Percentiles rank a stretch among this genome's conserved stretches.
Conservation (phyloP, 306 rosid genomes). For the Aeschynomene evenia region DNA sequence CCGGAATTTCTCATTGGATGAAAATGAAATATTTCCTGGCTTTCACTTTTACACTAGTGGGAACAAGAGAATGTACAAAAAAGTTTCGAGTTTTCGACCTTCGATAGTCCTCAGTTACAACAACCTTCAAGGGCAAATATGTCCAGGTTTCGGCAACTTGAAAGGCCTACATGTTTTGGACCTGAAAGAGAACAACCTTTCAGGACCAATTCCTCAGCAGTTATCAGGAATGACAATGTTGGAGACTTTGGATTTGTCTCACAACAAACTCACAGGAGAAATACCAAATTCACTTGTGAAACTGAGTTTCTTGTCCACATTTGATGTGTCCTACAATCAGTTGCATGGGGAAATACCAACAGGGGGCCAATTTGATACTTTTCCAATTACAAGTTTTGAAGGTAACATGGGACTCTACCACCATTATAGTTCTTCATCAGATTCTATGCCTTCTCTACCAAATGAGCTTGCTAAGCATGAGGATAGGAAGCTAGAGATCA, state of each 20-base stretch:
- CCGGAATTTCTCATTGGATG: constrained; percentile 13
- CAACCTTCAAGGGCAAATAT: constrained; percentile 31
- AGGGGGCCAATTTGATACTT: constrained; percentile 36
- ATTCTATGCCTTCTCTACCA: background rate
- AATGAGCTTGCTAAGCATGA: background rate
- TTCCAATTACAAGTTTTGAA: constrained; percentile 26
- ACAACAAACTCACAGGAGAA: constrained; percentile 28
- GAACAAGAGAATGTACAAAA: background rate
- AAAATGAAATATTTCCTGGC: background rate
- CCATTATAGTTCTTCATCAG: background rate
- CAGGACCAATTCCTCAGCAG: constrained; percentile 22
- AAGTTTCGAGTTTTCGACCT: constrained; percentile 26
- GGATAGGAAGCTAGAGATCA: background rate
- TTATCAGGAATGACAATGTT: constrained; percentile 36
- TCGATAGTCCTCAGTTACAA: constrained; percentile 32
- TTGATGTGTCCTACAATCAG: constrained; percentile 37
- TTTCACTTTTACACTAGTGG: background rate
- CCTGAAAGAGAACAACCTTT: constrained; percentile 20
- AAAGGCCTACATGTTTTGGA: constrained; percentile 34
- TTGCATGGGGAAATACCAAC: constrained; percentile 29
- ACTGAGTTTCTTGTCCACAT: constrained; percentile 28
- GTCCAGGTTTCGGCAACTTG: constrained; percentile 33
- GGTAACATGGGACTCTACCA: constrained; percentile 29
- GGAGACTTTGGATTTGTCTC: constrained; percentile 37
- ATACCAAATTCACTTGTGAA: constrained; percentile 19